Evolutionary conservation across 768 basidiomycete genomes (phyloP).

Genomic region (Collybia mongolica): DNA sequence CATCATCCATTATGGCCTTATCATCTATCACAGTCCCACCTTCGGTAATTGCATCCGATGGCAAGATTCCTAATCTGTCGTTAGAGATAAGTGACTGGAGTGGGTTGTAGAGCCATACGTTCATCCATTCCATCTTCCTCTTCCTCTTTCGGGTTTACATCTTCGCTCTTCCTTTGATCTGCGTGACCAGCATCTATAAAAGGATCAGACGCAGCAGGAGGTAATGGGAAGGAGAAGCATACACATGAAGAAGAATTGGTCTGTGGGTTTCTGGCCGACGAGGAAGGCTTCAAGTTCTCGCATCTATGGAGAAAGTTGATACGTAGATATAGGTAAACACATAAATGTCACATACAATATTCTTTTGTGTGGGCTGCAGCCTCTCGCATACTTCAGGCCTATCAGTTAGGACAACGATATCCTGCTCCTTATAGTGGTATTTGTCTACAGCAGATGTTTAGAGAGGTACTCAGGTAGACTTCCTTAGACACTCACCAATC

Average conservation of each 20-base stretch:
- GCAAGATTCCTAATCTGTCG: neutral
- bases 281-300: neutral
- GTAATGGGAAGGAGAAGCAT: neutral
- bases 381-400: neutral
- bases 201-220: neutral
- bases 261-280: neutral
- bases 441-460: neutral
- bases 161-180: neutral
- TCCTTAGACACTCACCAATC: neutral
- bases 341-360: neutral
- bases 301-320: neutral
- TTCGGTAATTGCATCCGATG: neutral
- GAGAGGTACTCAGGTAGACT: neutral
- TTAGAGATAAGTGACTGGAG: neutral
- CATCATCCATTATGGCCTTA: neutral
- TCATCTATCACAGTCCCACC: neutral
- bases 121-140: constrained; percentile 3
- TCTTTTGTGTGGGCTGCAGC: neutral
- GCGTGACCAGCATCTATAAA: neutral
- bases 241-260: constrained; percentile 1
- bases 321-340: neutral
- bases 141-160: neutral
- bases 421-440: neutral
- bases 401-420: constrained; percentile 1
- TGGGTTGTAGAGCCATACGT: neutral